Base-by-base conservation (phyloP, 176 grass and related monocot genomes). In the Chloris gayana region DNA sequence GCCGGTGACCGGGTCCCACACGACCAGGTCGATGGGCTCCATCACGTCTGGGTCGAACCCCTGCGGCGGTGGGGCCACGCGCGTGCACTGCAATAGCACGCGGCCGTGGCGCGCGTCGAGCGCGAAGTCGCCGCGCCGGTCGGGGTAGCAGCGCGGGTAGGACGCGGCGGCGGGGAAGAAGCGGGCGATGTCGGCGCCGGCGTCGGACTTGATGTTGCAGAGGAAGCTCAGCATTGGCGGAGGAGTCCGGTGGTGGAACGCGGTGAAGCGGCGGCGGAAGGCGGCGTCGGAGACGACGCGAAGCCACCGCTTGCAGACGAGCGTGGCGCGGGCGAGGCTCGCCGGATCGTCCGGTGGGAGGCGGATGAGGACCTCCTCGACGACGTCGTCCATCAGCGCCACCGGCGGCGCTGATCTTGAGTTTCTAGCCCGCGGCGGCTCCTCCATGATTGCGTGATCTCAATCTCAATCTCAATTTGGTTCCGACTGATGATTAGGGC, bases 321-420 rank as follows among this genome's bases (percentile, higher is more conserved):
- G 25, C 10, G 78, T 3, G 26, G 78, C 78, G 67, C 35, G 67
- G 5, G 13, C 10, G 67, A 81, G 67, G 67, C 54, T 21, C 37
- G 12, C 49, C 6, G 67, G 78, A 51, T 81, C 67, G 26, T 45
- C 51, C 0, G 67, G 78, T 6, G 67, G 67, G 77, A 80, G 7
- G 49, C 64, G 77, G 77, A 80, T 47, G 64, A 80, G 77, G 64
- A 69, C 26, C 77, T 80, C 77, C 49, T 50, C 64, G 9, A 51
- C 33, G 47, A 80, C 24, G 47, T 69, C 77, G 49, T 68, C 34
- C 3, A 39, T 2, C 34, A 68, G 64, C 77, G 21, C 50, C 53
- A 18, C 31, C 51, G 64, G 6, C 8, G 5, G 13, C 11, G 44
- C 44, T 13, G 17, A 5, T 3, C 15, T 18, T 50, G 47, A 4